Evolutionary conservation across 345 rosid species (phyloP), one percentile per base, ranked within the genome.

Genomic region (Eucalyptus sideroxylon): DNA sequence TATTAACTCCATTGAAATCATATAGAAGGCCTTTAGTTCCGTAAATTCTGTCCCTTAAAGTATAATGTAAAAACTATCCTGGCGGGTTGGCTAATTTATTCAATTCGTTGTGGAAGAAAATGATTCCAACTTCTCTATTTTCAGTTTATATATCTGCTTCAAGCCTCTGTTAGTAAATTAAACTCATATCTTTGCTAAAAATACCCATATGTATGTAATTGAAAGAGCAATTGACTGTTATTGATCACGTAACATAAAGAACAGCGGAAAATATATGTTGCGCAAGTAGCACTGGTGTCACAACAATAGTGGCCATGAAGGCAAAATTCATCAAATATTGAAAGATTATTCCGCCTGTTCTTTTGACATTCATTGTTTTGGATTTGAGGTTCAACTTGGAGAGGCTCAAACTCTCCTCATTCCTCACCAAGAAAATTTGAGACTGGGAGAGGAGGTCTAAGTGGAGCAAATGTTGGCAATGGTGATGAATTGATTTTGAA

Each of bases 1-100:
- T 17, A 34, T 69, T 31, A 69, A 69, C 12, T 69, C 23, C 81
- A 34, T 0, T 4, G 9, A 31, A 69, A 69, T 34, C 42, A 1
- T 69, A 69, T 0, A 30, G 0, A 56, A 24, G 27, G 0, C 62
- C 62, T 56, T 56, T 24, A 1, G 0, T 56, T 24, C 30, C 30
- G 30, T 56, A 56, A 56, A 56, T 56, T 30, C 62, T 0, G 30
- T 56, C 30, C 62, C 62, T 10, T 56, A 10, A 56, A 56, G 62
- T 24, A 56, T 56, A 56, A 56, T 56, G 30, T 56, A 56, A 56
- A 24, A 56, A 4, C 62, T 24, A 56, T 56, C 30, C 62, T 56
- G 30, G 62, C 24, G 30, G 13, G 30, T 56, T 56, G 37, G 77
- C 19, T 65, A n/a, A 16, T n/a, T 65, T 65, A 65, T n/a, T 65